phyloP scores from a whole-genome alignment of 169 alveolate species.

The Plasmodium gallinaceum region DNA sequence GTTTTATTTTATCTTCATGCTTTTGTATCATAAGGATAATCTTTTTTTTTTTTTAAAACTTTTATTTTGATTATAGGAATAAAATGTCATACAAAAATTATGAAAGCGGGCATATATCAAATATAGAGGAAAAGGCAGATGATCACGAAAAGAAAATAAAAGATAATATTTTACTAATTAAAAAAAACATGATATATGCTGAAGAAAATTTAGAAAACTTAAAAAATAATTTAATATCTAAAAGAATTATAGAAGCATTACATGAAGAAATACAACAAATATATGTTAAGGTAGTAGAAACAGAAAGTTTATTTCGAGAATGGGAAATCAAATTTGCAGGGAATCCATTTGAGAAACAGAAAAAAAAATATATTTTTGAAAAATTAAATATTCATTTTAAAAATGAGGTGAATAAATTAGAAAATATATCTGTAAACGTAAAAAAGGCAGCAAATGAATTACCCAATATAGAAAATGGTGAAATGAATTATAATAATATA shows the following conservation, averaged over 20 bases:
- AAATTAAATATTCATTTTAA: conserved; percentile 74
- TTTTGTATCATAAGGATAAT: not conserved
- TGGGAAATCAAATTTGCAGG: conserved; percentile 76
- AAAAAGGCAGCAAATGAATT: conserved; percentile 76
- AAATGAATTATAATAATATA: conserved; percentile 39
- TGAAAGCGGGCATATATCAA: conserved; percentile 10
- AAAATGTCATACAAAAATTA: conserved; percentile 75
- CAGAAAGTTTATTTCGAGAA: conserved; percentile 71
- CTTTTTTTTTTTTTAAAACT: not conserved
- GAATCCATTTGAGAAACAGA: conserved; percentile 70
- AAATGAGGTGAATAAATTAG: conserved; percentile 74
- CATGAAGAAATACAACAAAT: conserved; percentile 78
- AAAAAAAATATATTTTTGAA: conserved; percentile 74
- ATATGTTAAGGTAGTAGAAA: conserved; percentile 72
- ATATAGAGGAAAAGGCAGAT: conserved; percentile 30
- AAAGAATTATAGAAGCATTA: conserved; percentile 74
- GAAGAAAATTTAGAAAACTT: conserved; percentile 77
- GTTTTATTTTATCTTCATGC: not conserved
- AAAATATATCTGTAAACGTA: conserved; percentile 66
- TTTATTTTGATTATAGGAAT: not conserved
- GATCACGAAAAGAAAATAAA: conserved; percentile 54
- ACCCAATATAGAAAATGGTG: conserved; percentile 74
- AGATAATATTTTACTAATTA: conserved; percentile 62
- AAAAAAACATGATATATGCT: conserved; percentile 74
- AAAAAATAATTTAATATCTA: conserved; percentile 74